Evolutionary conservation across 2,329 filamentous ascomycete genomes (phyloP).

Genomic region (Aspergillus uvarum): DNA sequence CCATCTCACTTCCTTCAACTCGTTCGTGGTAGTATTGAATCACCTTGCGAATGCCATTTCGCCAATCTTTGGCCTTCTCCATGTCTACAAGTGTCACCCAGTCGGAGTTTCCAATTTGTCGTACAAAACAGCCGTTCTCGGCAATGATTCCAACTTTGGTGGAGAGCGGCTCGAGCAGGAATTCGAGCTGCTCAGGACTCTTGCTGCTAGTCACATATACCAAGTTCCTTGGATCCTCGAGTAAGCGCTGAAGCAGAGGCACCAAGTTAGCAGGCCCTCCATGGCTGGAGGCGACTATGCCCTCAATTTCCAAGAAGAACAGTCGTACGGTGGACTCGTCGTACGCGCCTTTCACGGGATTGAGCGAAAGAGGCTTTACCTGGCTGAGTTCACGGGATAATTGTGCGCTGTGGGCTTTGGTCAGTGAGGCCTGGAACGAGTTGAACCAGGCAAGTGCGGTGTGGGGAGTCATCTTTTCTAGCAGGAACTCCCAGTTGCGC

Average conservation of each 20-base stretch:
- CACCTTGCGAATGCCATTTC: conserved; percentile 75
- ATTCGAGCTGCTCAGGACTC: conserved; percentile 78
- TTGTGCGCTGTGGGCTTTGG: conserved; percentile 75
- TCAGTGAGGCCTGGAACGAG: conserved; percentile 66
- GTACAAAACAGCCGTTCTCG: conserved; percentile 88
- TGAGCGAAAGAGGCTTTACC: conserved; percentile 74
- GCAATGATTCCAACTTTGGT: conserved; percentile 77
- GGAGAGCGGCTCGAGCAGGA: conserved; percentile 70
- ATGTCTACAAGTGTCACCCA: conserved; percentile 78
- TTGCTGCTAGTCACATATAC: conserved; percentile 90
- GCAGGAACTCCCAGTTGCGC: conserved; percentile 69
- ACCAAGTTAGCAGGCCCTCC: conserved; percentile 73
- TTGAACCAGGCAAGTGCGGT: conserved; percentile 81
- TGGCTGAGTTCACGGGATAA: conserved; percentile 74
- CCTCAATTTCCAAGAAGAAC: conserved; percentile 89
- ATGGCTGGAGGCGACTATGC: conserved; percentile 73
- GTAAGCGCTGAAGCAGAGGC: conserved; percentile 73
- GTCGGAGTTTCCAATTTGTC: conserved; percentile 60
- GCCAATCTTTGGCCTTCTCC: conserved; percentile 71
- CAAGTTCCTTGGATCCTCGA: conserved; percentile 73
- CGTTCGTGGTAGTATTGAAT: conserved; percentile 86
- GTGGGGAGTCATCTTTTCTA: conserved; percentile 70
- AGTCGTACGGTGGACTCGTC: conserved; percentile 63
- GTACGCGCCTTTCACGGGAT: conserved; percentile 64
- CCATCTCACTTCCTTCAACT: conserved; percentile 79